Conservation (phyloP, 2,329 filamentous ascomycete genomes). For the Xylariaceae sp. region DNA sequence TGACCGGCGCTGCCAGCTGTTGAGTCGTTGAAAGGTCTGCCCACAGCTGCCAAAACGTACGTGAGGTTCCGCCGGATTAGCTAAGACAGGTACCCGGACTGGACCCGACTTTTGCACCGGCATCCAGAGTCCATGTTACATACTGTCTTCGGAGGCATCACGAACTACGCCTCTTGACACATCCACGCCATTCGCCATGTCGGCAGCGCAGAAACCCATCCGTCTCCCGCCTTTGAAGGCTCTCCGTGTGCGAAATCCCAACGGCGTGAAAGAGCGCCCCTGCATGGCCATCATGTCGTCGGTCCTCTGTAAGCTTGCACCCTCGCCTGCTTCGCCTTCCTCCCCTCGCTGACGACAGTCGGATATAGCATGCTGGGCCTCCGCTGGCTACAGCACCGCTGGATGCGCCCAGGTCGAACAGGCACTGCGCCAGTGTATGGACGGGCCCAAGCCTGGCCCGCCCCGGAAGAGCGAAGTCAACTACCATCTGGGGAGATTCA, state of each 20-base stretch:
- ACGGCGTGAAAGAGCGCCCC: constrained; percentile 48
- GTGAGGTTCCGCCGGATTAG: too few species aligned
- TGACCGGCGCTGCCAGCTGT: too few species aligned
- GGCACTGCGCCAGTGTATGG: constrained; percentile 71
- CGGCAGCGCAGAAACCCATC: constrained; percentile 48
- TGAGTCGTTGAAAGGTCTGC: too few species aligned
- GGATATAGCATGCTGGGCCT: constrained; percentile 75
- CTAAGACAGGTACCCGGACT: too few species aligned
- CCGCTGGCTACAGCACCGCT: constrained; percentile 64
- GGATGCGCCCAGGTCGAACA: constrained; percentile 60
- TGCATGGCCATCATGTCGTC: constrained; percentile 57
- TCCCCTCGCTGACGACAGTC: neutral
- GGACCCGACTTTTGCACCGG: too few species aligned
- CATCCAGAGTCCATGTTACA: too few species aligned
- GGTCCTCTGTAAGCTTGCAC: constrained; percentile 47
- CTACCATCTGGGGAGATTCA: constrained; percentile 81
- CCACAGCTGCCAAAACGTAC: too few species aligned
- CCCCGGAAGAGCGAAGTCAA: constrained; percentile 79
- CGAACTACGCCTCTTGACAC: neutral
- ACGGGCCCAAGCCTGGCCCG: constrained; percentile 59
- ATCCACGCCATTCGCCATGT: constrained; percentile 34
- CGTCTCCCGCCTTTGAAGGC: constrained; percentile 56
- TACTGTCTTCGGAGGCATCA: too few species aligned
- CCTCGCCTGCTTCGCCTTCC: neutral
- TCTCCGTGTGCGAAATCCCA: constrained; percentile 54